These are phyloP conservation scores for Austroboletus novae-zelandiae DNA, from an alignment of 1,284 basidiomycete species.

Conservation along the genomic window DNA sequence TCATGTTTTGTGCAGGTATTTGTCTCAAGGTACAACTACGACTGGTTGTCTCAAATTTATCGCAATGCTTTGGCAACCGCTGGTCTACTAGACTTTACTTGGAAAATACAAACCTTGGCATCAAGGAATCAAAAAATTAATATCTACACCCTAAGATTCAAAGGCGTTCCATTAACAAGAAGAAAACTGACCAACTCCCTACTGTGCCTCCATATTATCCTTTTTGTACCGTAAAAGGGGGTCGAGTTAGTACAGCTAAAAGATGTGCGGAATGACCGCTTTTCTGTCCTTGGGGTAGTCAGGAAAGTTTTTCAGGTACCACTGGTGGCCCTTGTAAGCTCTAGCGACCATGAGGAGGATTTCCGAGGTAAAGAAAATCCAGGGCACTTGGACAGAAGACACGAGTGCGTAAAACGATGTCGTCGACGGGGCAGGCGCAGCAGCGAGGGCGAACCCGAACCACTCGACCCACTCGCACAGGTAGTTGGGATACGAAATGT, in stretches of 20 bases:
- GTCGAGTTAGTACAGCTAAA: conserved; percentile 31
- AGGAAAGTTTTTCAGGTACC: conserved; percentile 75
- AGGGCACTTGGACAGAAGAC: conserved; percentile 59
- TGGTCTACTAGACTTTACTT: neutral
- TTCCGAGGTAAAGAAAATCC: conserved; percentile 74
- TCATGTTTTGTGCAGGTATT: no score
- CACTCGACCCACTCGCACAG: conserved; percentile 91
- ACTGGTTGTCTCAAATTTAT: no score
- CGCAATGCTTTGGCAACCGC: no score
- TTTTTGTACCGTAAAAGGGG: no score
- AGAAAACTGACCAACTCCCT: no score
- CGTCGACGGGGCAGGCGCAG: conserved; percentile 40
- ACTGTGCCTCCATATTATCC: no score
- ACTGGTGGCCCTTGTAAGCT: conserved; percentile 75
- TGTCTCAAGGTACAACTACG: no score
- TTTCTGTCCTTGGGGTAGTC: conserved; percentile 67
- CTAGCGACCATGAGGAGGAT: conserved; percentile 75
- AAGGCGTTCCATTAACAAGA: no score
- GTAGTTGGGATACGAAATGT: conserved; percentile 92
- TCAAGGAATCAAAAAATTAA: no score
- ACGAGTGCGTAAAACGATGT: conserved; percentile 34
- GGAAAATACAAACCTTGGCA: no score
- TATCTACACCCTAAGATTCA: no score
- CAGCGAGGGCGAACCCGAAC: conserved; percentile 75
- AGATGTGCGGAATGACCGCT: conserved; percentile 64